Conservation (phyloP, 768 basidiomycete species). For the Calocybe cyanea region DNA sequence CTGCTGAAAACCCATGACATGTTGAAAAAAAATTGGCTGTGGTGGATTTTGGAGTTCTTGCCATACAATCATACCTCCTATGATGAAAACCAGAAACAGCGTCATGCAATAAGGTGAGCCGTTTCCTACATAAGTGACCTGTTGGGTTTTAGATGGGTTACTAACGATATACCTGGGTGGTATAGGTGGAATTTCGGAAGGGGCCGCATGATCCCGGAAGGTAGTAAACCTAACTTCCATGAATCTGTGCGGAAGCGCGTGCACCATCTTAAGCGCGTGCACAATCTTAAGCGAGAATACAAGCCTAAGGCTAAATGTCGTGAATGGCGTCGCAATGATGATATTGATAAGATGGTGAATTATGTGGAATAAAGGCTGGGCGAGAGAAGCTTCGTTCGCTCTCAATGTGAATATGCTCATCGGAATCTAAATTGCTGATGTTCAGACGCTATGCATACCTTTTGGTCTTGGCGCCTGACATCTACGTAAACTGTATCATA, state of each 20-base stretch:
- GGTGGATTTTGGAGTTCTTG: conserved; percentile 75
- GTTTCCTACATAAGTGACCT: too few species aligned
- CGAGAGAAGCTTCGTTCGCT: too few species aligned
- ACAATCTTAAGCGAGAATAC: conserved; percentile 47
- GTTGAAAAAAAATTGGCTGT: conserved; percentile 38
- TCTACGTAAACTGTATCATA: too few species aligned
- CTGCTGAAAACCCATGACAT: conserved; percentile 52
- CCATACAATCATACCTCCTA: conserved; percentile 57
- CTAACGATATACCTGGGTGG: too few species aligned
- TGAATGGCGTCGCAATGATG: too few species aligned
- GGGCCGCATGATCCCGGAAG: conserved; percentile 49
- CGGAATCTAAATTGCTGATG: too few species aligned
- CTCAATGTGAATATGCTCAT: too few species aligned
- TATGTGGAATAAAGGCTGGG: conserved; percentile 33
- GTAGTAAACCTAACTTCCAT: conserved; percentile 54
- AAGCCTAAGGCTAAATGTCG: conserved; percentile 55
- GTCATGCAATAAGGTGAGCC: conserved; percentile 52
- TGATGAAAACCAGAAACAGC: conserved; percentile 52
- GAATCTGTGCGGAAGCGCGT: conserved; percentile 57
- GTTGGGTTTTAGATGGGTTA: too few species aligned
- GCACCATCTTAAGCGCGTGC: conserved; percentile 57
- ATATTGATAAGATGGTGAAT: conserved; percentile 36
- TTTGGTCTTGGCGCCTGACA: too few species aligned
- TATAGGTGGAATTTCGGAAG: conserved; percentile 52
- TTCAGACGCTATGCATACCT: too few species aligned